Conservation (phyloP, 1,139 yeast species). For the Suhomyces bolitotheri region DNA sequence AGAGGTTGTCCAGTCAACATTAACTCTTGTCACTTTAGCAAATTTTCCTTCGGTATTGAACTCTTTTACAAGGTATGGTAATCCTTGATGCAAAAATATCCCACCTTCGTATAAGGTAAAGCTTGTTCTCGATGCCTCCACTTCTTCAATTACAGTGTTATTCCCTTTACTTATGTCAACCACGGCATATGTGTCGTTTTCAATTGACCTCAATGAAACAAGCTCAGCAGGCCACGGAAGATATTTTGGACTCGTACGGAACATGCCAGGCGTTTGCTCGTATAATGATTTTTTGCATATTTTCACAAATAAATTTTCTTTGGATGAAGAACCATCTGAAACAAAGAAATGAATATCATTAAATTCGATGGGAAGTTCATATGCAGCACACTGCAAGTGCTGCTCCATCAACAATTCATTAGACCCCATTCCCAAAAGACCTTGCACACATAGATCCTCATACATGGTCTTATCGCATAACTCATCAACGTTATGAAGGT, state of each 20-base stretch:
- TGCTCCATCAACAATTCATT: conserved; percentile 58
- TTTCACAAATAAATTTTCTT: conserved; percentile 29
- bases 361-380: conserved; percentile 65
- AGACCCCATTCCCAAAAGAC: conserved; percentile 37
- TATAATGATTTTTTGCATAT: conserved; percentile 48
- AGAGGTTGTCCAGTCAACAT: conserved; percentile 89
- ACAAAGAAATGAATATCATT: conserved; percentile 61
- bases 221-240: conserved; percentile 78
- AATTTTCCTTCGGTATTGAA: conserved; percentile 71
- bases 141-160: conserved; percentile 78
- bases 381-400: conserved; percentile 94
- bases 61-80: conserved; percentile 81
- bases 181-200: conserved; percentile 78
- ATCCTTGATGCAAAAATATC: conserved; percentile 90
- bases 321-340: conserved; percentile 16
- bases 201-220: conserved; percentile 79
- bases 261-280: conserved; percentile 53
- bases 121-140: conserved; percentile 87
- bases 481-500: conserved; percentile 67
- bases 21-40: conserved; percentile 84
- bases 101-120: conserved; percentile 96
- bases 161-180: conserved; percentile 80
- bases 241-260: conserved; percentile 58
- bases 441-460: conserved; percentile 47
- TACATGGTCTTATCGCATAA: conserved; percentile 47